Evolutionary conservation across 768 basidiomycete species (phyloP).

Genomic region (Pleurotus djamor): DNA sequence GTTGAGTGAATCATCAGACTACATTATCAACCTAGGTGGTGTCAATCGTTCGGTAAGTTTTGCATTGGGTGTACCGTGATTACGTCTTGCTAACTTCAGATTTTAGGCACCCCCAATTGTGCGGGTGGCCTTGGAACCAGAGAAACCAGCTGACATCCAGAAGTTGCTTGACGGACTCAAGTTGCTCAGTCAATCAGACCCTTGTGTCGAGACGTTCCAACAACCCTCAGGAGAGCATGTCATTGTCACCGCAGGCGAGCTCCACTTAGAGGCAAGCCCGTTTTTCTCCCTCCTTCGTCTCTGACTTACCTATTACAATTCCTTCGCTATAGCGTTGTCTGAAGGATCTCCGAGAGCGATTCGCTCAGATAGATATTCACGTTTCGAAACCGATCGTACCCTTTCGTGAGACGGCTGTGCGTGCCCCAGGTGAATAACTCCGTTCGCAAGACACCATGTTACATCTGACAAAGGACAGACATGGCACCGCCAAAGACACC

Average conservation of each 20-base stretch:
- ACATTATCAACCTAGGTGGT: conserved; percentile 79
- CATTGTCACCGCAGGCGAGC: conserved; percentile 91
- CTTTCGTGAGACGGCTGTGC: conserved; percentile 93
- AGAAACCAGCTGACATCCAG: conserved; percentile 79
- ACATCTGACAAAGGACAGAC: conserved; percentile 41
- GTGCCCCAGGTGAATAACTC: conserved; percentile 56
- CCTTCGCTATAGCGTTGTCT: conserved; percentile 71
- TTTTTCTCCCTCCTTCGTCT: not conserved
- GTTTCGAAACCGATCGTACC: conserved; percentile 96
- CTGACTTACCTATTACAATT: not conserved
- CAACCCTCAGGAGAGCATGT: conserved; percentile 98
- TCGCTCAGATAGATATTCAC: conserved; percentile 91
- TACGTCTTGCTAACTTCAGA: not conserved
- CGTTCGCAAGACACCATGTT: not conserved
- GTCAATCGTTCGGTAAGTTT: conserved; percentile 60
- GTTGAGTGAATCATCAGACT: conserved; percentile 37
- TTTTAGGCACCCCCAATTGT: conserved; percentile 85
- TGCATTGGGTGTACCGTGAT: not conserved
- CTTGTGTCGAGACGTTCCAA: conserved; percentile 96
- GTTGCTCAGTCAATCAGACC: conserved; percentile 91
- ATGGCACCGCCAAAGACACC: conserved; percentile 83
- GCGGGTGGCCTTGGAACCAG: conserved; percentile 90
- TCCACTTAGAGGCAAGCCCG: conserved; percentile 82
- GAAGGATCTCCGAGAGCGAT: conserved; percentile 94
- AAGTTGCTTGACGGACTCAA: conserved; percentile 86